Base-by-base conservation (phyloP, 139 green algal species). In the Micromonas commoda region DNA sequence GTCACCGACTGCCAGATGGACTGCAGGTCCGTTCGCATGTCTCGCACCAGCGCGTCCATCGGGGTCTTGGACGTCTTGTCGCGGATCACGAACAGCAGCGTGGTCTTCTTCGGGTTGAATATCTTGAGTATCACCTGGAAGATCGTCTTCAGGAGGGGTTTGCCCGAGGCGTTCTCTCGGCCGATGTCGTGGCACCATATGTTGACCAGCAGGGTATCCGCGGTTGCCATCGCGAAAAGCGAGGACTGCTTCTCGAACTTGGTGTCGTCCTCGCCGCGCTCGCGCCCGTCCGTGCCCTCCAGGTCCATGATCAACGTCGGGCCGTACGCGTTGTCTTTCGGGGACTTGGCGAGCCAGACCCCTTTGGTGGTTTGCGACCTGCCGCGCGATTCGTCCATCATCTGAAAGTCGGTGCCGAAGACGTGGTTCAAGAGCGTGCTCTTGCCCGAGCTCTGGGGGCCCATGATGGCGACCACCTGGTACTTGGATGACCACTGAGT, bases 111-210 rank as follows among this genome's bases (percentile, higher is more conserved):
- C 24, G 85, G 84, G 69, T 86, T 85, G 84, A 99, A 98, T 21
- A 99, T 87, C 88, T 97, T 97, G 57, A 99, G 80, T 86, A 98
- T 98, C 35, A 99, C 95, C 91, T 97, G 86, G 51, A 94, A 65
- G 52, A 99, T 94, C 3, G 94, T 99, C 78, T 95, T 97, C 51
- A 99, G 86, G 39, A 99, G 87, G 0, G 95, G 95, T 86, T 98
- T 99, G 69, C 96, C 96, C 3, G 91, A 86, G 3, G 92, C 95
- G 33, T 93, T 84, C 83, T 98, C 95, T n/a, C 95, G 82, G 0
- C 95, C 95, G 71, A 99, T 91, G 83, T 99, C 96, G 82, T 98
- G 93, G 79, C 91, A 95, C 91, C 92, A 99, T 73, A 99, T 93
- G 86, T 99, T 99, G 64, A 99, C 88, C 60, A 99, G 80, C 67